Percentiles rank a stretch among this genome's conserved stretches.
phyloP scores from a whole-genome alignment of 495 filamentous ascomycete species.

The Pyrenula massariospora region DNA sequence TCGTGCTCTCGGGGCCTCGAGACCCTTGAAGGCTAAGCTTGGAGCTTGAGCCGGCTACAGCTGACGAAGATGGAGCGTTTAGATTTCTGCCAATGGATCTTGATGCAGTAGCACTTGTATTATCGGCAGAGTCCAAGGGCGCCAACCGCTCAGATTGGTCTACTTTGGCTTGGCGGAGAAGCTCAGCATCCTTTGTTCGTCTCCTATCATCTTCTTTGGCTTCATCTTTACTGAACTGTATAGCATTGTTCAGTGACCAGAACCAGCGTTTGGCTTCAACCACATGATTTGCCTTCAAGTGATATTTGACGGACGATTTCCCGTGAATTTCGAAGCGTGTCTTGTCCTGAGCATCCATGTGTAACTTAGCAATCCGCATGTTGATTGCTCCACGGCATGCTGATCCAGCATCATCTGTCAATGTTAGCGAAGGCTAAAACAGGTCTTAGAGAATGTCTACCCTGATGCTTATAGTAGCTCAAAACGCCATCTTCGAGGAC shows the following conservation, averaged over 20 bases:
- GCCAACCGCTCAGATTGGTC: constrained; percentile 38
- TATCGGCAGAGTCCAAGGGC: constrained; percentile 18
- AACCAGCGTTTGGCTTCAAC: constrained; percentile 92
- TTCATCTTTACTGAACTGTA: constrained; percentile 96
- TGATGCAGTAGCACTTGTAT: constrained; percentile 4
- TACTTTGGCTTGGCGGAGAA: constrained; percentile 62
- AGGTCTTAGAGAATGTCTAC: constrained; percentile 19
- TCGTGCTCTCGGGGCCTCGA: constrained; percentile 33
- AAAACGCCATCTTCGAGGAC: constrained; percentile 94
- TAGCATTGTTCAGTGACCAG: constrained; percentile 97
- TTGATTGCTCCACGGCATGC: constrained; percentile 97
- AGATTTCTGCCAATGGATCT: constrained; percentile 27
- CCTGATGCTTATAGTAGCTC: constrained; percentile 98
- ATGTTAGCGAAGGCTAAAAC: neutral
- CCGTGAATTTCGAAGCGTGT: constrained; percentile 94
- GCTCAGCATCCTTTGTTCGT: constrained; percentile 59
- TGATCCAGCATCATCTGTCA: constrained; percentile 71
- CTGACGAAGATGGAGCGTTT: constrained; percentile 21
- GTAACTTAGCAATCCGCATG: constrained; percentile 88
- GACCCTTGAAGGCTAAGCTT: constrained; percentile 32
- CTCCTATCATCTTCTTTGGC: constrained; percentile 76
- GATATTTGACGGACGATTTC: constrained; percentile 98
- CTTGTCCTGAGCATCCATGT: constrained; percentile 95
- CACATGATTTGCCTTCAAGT: constrained; percentile 90
- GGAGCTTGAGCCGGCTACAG: constrained; percentile 23